Conservation (phyloP, 2,329 filamentous ascomycete genomes). For the Talaromyces sp. region DNA sequence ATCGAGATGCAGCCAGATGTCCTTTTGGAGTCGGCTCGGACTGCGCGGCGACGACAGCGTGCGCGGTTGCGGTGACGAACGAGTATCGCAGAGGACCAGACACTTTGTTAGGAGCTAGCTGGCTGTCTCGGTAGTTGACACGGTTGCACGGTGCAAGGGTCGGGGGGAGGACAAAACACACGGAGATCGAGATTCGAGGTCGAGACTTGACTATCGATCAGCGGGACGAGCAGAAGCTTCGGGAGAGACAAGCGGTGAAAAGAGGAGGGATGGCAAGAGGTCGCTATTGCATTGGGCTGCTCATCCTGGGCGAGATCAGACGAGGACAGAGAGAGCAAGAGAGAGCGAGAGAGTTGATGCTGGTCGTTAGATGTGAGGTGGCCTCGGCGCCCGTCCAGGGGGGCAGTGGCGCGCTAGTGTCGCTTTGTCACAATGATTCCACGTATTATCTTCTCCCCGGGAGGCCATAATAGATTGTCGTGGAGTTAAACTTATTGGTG, state of each 20-base stretch:
- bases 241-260: background rate
- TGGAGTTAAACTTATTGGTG: no score
- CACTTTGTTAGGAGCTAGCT: background rate
- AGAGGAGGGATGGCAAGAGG: background rate
- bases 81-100: background rate
- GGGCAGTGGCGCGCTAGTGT: background rate
- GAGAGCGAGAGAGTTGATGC: background rate
- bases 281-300: background rate
- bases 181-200: background rate
- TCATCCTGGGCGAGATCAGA: background rate
- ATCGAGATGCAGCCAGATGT: slow-evolving; percentile 2
- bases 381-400: background rate
- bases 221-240: background rate
- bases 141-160: background rate
- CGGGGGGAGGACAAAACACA: background rate
- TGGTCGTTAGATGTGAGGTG: background rate
- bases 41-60: background rate
- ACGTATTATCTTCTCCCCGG: background rate
- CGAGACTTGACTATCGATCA: background rate
- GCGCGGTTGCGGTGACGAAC: background rate
- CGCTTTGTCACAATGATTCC: background rate
- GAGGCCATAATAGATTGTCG: background rate
- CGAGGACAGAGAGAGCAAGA: background rate
- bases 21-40: background rate
- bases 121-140: background rate